Percentiles rank a stretch among this genome's conserved stretches.
phyloP scores from a whole-genome alignment of 306 rosid species.

The Hippophae rhamnoides region DNA sequence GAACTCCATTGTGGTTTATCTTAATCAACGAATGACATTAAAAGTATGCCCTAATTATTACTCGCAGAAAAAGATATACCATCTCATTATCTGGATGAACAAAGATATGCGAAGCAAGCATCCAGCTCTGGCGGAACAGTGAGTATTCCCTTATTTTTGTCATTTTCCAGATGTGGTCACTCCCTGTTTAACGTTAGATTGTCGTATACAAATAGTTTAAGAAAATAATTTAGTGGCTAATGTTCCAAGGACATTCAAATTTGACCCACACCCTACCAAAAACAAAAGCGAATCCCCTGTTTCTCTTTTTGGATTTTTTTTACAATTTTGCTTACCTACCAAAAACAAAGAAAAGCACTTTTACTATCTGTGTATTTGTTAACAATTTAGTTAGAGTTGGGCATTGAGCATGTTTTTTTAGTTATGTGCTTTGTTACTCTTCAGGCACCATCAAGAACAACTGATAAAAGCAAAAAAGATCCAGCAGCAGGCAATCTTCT shows the following conservation, averaged over 20 bases:
- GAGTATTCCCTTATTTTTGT: constrained; percentile 19
- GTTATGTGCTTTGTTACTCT: constrained; percentile 11
- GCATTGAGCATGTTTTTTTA: neutral
- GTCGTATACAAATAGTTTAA: too few species aligned
- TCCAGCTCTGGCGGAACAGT: constrained; percentile 66
- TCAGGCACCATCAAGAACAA: constrained; percentile 46
- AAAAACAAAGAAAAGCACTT: too few species aligned
- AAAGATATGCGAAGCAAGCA: constrained; percentile 46
- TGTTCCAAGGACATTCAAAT: too few species aligned
- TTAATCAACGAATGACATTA: constrained; percentile 2
- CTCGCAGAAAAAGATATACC: constrained; percentile 86
- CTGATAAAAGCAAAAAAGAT: constrained; percentile 29
- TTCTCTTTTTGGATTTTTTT: too few species aligned
- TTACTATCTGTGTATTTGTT: too few species aligned
- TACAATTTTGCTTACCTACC: too few species aligned
- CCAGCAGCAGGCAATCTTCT: constrained; percentile 43
- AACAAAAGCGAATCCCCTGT: too few species aligned
- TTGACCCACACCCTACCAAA: too few species aligned
- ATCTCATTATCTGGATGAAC: constrained; percentile 53
- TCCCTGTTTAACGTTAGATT: too few species aligned
- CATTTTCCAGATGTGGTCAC: neutral
- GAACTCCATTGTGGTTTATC: constrained; percentile 4
- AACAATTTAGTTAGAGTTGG: too few species aligned
- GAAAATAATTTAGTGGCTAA: too few species aligned
- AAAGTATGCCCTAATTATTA: neutral